Percentiles rank a stretch among this genome's conserved stretches.
phyloP scores from a whole-genome alignment of 495 filamentous ascomycete genomes.

The Trichoderma asperelloides region DNA sequence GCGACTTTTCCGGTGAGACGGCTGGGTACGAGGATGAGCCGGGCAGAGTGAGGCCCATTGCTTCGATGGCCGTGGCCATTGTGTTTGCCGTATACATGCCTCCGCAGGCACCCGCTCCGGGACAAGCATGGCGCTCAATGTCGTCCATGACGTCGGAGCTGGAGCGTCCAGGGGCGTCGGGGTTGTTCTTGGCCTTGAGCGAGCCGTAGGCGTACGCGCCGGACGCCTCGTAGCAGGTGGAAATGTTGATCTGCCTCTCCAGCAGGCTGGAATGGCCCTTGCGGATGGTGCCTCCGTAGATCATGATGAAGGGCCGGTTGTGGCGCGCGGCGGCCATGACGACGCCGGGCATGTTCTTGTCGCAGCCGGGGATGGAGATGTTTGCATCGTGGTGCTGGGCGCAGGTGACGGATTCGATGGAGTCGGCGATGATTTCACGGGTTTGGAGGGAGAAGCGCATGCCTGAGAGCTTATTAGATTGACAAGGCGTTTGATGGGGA shows the following conservation, averaged over 20 bases:
- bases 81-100: slow-evolving; percentile 98
- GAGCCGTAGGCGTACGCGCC: slow-evolving; percentile 79
- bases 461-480: slow-evolving; percentile 38
- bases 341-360: slow-evolving; percentile 97
- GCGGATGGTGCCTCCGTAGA: slow-evolving; percentile 85
- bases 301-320: slow-evolving; percentile 71
- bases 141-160: slow-evolving; percentile 79
- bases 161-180: slow-evolving; percentile 33
- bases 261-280: slow-evolving; percentile 75
- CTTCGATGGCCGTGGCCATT: slow-evolving; percentile 93
- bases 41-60: slow-evolving; percentile 85
- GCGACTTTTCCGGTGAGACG: slow-evolving; percentile 77
- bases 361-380: slow-evolving; percentile 90
- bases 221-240: slow-evolving; percentile 80
- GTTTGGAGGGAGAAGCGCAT: slow-evolving; percentile 97
- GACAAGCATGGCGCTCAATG: slow-evolving; percentile 77
- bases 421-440: slow-evolving; percentile 90
- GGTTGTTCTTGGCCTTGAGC: slow-evolving; percentile 34
- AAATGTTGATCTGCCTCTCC: slow-evolving; percentile 78
- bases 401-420: slow-evolving; percentile 85
- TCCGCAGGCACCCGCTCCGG: slow-evolving; percentile 88
- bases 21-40: slow-evolving; percentile 89
- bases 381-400: slow-evolving; percentile 87
- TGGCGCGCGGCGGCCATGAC: slow-evolving; percentile 66
- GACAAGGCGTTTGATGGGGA: background rate